Evolutionary conservation across 2,329 filamentous ascomycete species (phyloP), one percentile per base, ranked within the genome.

Genomic region (Arthroderma uncinatum): DNA sequence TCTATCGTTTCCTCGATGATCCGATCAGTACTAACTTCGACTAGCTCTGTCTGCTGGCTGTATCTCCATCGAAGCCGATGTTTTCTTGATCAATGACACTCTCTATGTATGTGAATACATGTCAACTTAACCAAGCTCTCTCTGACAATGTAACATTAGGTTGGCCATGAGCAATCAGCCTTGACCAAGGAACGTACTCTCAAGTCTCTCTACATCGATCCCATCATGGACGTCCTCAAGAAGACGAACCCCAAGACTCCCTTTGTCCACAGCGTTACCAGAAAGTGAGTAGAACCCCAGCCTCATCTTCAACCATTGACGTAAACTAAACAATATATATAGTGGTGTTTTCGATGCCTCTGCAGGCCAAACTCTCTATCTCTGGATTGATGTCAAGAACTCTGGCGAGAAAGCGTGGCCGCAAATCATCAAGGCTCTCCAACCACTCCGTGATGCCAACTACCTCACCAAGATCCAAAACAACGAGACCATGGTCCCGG

Each of bases 331-430:
- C 21, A 6, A 37, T n/a, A 55, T 30, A 30, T 30, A 44, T 50
- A 73, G 71, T 64, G 82, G 82, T 34, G 79, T 85, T 12, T 85
- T 77, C 64, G 82, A 85, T 67, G 80, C 80, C 0, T 64, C 65
- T 34, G 65, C 71, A 1, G 72, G 67, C 4, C 81, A 84, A 66
- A 84, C 82, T 0, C 73, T 86, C 4, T 84, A 83, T 70, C 73
- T 85, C 50, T 84, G 83, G 68, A 78, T 85, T 58, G 82, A 85
- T 64, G 64, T 83, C 58, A 85, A 85, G 68, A 84, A 82, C 0
- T 70, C 76, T 36, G 81, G 81, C 4, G 63, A 69, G 0, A 73
- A 72, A 33, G 82, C 82, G 1, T 84, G 79, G 73, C 72, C 80
- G 1, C 74, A 73, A 34, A 81, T 83, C 1, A 71, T 83, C 36